Conservation (phyloP, 352 stramenopile genomes). For the Globisporangium iwayamae region DNA sequence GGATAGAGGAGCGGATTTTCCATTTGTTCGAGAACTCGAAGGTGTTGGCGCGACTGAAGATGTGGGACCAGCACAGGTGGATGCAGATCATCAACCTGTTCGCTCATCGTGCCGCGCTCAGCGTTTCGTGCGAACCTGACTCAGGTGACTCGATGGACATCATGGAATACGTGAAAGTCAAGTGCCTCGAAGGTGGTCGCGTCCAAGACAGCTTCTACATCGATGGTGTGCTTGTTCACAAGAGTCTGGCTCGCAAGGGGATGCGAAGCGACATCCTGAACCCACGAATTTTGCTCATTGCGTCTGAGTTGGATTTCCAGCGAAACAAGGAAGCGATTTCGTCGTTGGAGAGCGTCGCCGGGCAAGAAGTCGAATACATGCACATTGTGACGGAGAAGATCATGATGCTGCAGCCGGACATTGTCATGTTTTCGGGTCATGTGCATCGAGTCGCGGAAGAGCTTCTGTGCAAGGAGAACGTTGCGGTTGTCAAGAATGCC, state of each 20-base stretch:
- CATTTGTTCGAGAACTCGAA: conserved; percentile 54
- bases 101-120: conserved; percentile 53
- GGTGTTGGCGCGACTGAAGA: conserved; percentile 48
- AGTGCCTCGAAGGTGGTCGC: conserved; percentile 70
- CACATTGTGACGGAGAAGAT: conserved; percentile 89
- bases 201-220: conserved; percentile 87
- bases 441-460: conserved; percentile 85
- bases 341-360: conserved; percentile 77
- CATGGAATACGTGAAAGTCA: conserved; percentile 83
- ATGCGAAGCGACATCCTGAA: conserved; percentile 82
- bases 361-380: conserved; percentile 89
- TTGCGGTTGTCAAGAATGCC: conserved; percentile 87
- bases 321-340: conserved; percentile 80
- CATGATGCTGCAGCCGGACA: conserved; percentile 77
- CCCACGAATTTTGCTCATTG: conserved; percentile 79
- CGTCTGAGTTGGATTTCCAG: conserved; percentile 81
- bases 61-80: conserved; percentile 75
- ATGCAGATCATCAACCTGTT: conserved; percentile 84
- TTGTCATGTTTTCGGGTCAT: conserved; percentile 83
- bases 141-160: conserved; percentile 75
- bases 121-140: conserved; percentile 64
- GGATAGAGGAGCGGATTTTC: conserved; percentile 76
- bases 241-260: conserved; percentile 74
- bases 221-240: conserved; percentile 85
- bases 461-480: conserved; percentile 64